Evolutionary conservation across 2,329 filamentous ascomycete genomes (phyloP).

Genomic region (Aspergillus fumigatus): DNA sequence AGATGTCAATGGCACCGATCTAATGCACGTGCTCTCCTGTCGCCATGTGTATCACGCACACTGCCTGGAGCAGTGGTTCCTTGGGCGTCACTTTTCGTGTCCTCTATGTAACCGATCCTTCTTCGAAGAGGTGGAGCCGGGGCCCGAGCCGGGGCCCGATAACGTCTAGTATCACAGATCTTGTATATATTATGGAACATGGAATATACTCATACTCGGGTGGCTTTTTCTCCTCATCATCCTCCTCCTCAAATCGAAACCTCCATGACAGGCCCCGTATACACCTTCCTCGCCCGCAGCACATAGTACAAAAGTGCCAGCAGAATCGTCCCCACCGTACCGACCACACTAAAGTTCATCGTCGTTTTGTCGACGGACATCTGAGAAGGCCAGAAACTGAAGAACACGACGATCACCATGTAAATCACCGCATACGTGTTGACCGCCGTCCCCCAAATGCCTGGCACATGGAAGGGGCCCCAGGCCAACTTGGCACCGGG

Average conservation of each 20-base stretch:
- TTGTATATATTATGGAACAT: not conserved
- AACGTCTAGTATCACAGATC: not conserved
- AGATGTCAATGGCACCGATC: not conserved
- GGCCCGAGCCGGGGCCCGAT: not conserved
- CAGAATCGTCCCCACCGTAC: slow-evolving; percentile 39
- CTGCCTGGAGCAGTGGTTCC: not conserved
- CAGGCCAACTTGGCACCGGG: slow-evolving; percentile 25
- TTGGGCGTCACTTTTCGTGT: not conserved
- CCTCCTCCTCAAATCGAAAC: not conserved
- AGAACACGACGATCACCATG: slow-evolving; percentile 45
- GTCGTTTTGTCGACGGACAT: slow-evolving; percentile 33
- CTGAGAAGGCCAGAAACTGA: slow-evolving; percentile 45
- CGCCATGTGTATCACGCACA: not conserved
- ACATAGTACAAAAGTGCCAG: slow-evolving; percentile 40
- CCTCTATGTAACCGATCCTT: not conserved
- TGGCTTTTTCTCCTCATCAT: no score
- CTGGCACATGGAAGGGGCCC: slow-evolving; percentile 26
- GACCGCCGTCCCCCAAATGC: slow-evolving; percentile 37
- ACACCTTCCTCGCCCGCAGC: slow-evolving; percentile 30
- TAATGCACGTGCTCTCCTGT: not conserved
- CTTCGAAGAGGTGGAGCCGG: no score
- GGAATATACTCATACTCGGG: not conserved
- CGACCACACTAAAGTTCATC: slow-evolving; percentile 47
- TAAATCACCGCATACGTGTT: slow-evolving; percentile 45
- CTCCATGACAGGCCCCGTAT: slow-evolving; percentile 28